Conservation (phyloP, 495 filamentous ascomycete genomes). For the Penicillium herquei region DNA sequence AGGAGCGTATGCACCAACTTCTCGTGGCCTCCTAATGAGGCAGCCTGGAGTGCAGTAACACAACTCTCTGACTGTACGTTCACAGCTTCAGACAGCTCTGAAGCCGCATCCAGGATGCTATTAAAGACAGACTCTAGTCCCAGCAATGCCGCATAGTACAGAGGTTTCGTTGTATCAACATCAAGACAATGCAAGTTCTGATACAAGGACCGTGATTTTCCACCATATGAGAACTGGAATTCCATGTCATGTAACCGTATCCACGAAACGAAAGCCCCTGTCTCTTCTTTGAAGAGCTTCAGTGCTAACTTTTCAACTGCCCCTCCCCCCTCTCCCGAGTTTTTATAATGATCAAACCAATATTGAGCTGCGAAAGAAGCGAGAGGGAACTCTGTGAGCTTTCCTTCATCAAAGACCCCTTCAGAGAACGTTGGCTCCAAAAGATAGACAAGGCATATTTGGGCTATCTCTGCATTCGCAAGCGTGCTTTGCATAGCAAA, state of each 20-base stretch:
- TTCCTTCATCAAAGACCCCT: neutral
- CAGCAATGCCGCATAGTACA: slow-evolving; percentile 10
- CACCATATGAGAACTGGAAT: no score
- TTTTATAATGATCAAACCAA: slow-evolving; percentile 26
- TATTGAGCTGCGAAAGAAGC: slow-evolving; percentile 25
- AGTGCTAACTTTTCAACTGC: slow-evolving; percentile 2
- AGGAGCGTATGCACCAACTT: slow-evolving; percentile 22
- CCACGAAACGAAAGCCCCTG: slow-evolving; percentile 4
- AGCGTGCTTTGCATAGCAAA: slow-evolving; percentile 20
- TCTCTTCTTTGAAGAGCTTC: slow-evolving; percentile 13
- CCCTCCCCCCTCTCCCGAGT: neutral
- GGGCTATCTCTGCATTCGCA: slow-evolving; percentile 29
- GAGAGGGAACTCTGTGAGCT: slow-evolving; percentile 20
- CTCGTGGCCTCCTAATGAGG: slow-evolving; percentile 12
- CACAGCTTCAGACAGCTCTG: slow-evolving; percentile 1
- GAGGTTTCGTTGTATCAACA: neutral
- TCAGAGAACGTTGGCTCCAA: slow-evolving; percentile 23
- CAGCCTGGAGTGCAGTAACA: slow-evolving; percentile 18
- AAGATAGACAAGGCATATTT: slow-evolving; percentile 34
- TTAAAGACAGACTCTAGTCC: slow-evolving; percentile 5
- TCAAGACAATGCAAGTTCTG: neutral
- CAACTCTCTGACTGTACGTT: slow-evolving; percentile 17
- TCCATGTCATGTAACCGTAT: slow-evolving; percentile 10
- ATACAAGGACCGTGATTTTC: neutral
- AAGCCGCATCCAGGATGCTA: neutral